Evolutionary conservation across 345 rosid species (phyloP).

Genomic region (Syzygium grande): DNA sequence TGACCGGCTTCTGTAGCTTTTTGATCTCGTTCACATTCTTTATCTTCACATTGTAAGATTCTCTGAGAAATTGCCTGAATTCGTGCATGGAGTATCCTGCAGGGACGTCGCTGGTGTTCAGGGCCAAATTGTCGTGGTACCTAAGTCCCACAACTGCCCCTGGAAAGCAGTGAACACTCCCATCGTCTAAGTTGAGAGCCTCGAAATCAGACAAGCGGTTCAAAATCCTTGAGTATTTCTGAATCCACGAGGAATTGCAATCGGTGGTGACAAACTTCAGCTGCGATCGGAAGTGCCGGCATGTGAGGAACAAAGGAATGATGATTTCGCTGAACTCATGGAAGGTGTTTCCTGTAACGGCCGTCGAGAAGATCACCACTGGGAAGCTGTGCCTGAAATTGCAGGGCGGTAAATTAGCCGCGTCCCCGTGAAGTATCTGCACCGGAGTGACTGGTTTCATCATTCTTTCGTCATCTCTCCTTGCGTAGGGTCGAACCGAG

Average conservation of each 20-base stretch:
- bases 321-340: slow-evolving; percentile 36
- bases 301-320: slow-evolving; percentile 38
- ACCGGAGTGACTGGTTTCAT: slow-evolving; percentile 9
- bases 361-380: slow-evolving; percentile 30
- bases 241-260: slow-evolving; percentile 21
- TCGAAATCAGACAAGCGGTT: slow-evolving; percentile 12
- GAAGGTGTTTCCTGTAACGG: slow-evolving; percentile 23
- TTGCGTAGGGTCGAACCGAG: slow-evolving; percentile 16
- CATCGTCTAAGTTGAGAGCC: slow-evolving; percentile 14
- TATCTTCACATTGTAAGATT: slow-evolving; percentile 15
- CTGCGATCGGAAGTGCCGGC: slow-evolving; percentile 14
- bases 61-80: slow-evolving; percentile 27
- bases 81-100: slow-evolving; percentile 27
- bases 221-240: slow-evolving; percentile 15
- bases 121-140: slow-evolving; percentile 16
- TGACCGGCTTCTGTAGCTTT: slow-evolving; percentile 9
- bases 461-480: slow-evolving; percentile 7
- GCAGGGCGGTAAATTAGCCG: slow-evolving; percentile 8
- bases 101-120: slow-evolving; percentile 13
- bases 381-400: slow-evolving; percentile 14
- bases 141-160: slow-evolving; percentile 26
- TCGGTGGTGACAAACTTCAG: slow-evolving; percentile 27
- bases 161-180: slow-evolving; percentile 33
- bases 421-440: slow-evolving; percentile 9
- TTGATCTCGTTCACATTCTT: slow-evolving; percentile 1